A percentile compares a stretch with the other conserved stretches of the same genome.
These are phyloP conservation scores for Colletotrichum lini DNA, from an alignment of 2,329 filamentous ascomycete genomes.

Conservation along the genomic window DNA sequence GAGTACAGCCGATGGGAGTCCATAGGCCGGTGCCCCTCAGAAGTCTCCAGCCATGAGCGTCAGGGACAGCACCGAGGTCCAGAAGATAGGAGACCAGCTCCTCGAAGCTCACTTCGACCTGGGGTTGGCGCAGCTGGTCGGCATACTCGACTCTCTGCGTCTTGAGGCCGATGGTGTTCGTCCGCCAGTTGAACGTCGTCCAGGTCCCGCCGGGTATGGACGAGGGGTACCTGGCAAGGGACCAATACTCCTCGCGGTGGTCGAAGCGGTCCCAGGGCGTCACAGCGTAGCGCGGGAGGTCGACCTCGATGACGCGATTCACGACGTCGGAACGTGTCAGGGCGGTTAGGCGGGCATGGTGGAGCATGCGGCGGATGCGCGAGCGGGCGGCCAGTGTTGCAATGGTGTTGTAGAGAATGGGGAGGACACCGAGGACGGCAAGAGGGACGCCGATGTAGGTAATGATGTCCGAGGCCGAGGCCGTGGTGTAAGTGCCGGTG, in stretches of 20 bases:
- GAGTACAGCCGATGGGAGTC: constrained; percentile 71
- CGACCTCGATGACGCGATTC: constrained; percentile 76
- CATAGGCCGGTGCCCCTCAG: constrained; percentile 71
- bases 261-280: constrained; percentile 70
- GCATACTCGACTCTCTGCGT: constrained; percentile 76
- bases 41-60: constrained; percentile 71
- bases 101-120: constrained; percentile 69
- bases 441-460: constrained; percentile 58
- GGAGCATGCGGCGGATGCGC: constrained; percentile 71
- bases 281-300: constrained; percentile 75
- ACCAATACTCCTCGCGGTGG: constrained; percentile 71
- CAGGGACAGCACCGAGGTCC: constrained; percentile 74
- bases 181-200: constrained; percentile 77
- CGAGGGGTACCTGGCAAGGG: constrained; percentile 64
- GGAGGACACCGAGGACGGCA: constrained; percentile 71
- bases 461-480: constrained; percentile 29
- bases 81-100: constrained; percentile 74
- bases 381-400: constrained; percentile 72
- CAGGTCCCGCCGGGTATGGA: constrained; percentile 72
- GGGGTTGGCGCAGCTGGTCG: constrained; percentile 67
- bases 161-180: constrained; percentile 73
- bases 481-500: constrained; percentile 7
- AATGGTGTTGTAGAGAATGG: constrained; percentile 76
- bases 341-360: constrained; percentile 69
- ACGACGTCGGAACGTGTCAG: constrained; percentile 75